Evolutionary conservation across 768 basidiomycete genomes (phyloP).

Genomic region (Gymnopilus dilepis): DNA sequence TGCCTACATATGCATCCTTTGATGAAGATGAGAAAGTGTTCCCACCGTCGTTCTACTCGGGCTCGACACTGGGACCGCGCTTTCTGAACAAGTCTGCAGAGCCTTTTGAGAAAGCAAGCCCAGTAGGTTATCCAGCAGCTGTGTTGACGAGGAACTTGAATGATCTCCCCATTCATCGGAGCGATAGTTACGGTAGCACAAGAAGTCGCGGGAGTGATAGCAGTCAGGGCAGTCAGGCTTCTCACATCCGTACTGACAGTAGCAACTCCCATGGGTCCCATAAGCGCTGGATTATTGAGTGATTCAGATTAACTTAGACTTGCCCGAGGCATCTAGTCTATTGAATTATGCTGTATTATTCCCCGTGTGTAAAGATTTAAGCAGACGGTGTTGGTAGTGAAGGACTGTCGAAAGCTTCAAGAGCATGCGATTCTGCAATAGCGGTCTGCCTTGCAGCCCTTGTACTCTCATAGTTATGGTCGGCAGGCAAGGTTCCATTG

Average conservation of each 20-base stretch:
- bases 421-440: slow-evolving; percentile 62
- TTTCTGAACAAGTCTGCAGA: slow-evolving; percentile 48
- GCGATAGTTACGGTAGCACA: slow-evolving; percentile 43
- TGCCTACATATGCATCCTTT: slow-evolving; percentile 58
- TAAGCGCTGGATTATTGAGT: slow-evolving; percentile 66
- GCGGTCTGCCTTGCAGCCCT: slow-evolving; percentile 61
- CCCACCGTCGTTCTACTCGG: slow-evolving; percentile 28
- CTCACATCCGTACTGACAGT: slow-evolving; percentile 32
- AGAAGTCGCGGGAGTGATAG: slow-evolving; percentile 43
- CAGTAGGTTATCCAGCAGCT: slow-evolving; percentile 38
- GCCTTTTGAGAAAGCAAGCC: slow-evolving; percentile 43
- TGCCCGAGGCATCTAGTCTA: slow-evolving; percentile 14
- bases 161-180: slow-evolving; percentile 35
- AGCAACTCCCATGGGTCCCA: slow-evolving; percentile 38
- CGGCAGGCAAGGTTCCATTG: slow-evolving; percentile 52
- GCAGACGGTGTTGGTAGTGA: slow-evolving; percentile 57
- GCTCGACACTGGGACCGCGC: slow-evolving; percentile 45
- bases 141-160: slow-evolving; percentile 43
- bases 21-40: slow-evolving; percentile 38
- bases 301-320: slow-evolving; percentile 24
- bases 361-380: slow-evolving; percentile 17
- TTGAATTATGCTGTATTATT: slow-evolving; percentile 25
- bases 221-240: slow-evolving; percentile 30
- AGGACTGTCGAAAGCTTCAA: slow-evolving; percentile 55
- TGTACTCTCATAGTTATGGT: slow-evolving; percentile 54